These are phyloP conservation scores for Pseudogymnoascus sp. DNA, from an alignment of 2,329 filamentous ascomycete species.

Conservation along the genomic window DNA sequence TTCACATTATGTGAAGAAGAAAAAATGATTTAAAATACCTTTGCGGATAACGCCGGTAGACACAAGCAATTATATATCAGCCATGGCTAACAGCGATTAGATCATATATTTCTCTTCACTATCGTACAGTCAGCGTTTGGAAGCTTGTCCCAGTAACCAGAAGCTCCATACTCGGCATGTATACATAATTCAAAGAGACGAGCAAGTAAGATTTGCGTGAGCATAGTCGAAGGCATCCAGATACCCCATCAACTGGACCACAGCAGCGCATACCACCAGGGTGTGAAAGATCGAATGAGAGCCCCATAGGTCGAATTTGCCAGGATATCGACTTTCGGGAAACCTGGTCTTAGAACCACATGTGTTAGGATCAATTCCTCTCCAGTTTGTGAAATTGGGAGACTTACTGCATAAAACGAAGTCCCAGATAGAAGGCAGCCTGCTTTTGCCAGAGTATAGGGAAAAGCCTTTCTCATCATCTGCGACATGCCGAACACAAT, in stretches of 20 bases:
- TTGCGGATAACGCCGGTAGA: too few relatives aligned
- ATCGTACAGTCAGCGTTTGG: too few relatives aligned
- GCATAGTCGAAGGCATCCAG: slow-evolving; percentile 15
- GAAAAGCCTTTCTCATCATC: slow-evolving; percentile 15
- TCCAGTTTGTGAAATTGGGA: not conserved
- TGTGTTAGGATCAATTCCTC: not conserved
- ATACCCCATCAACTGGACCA: slow-evolving; percentile 15
- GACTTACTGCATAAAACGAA: not conserved
- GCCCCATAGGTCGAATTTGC: slow-evolving; percentile 20
- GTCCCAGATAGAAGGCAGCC: slow-evolving; percentile 1
- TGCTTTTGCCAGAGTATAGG: slow-evolving; percentile 17
- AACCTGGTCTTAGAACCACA: slow-evolving; percentile 6
- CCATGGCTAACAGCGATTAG: too few relatives aligned
- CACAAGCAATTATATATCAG: too few relatives aligned
- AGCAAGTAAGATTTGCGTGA: slow-evolving; percentile 4
- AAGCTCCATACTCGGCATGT: too few relatives aligned
- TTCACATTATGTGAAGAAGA: too few relatives aligned
- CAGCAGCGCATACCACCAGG: slow-evolving; percentile 15
- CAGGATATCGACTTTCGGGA: slow-evolving; percentile 17
- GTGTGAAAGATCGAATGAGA: slow-evolving; percentile 24
- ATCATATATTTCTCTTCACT: too few relatives aligned
- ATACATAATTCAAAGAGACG: not conserved
- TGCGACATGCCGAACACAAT: slow-evolving; percentile 16
- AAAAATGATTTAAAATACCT: too few relatives aligned
- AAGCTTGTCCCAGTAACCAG: too few relatives aligned